phyloP scores from a whole-genome alignment of 2,329 filamentous ascomycete species.

The Meredithiella fracta region DNA sequence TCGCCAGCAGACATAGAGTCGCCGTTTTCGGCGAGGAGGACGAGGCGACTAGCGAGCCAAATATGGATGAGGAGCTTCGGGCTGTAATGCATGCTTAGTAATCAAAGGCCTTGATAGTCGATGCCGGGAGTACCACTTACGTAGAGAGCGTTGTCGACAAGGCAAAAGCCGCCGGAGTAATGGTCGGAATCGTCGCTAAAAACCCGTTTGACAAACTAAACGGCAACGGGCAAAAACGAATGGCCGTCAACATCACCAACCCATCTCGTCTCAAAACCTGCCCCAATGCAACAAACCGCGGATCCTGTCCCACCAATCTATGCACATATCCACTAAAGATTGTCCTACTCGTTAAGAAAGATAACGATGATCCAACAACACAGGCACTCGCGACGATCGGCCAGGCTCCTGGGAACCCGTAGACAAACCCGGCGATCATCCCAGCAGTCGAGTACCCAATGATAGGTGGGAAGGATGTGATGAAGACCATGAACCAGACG shows the following conservation, averaged over 20 bases:
- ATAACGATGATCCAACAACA: slow-evolving; percentile 57
- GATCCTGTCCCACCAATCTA: slow-evolving; percentile 63
- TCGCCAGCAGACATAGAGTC: slow-evolving; percentile 67
- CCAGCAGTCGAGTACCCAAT: slow-evolving; percentile 69
- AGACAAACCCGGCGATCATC: slow-evolving; percentile 38
- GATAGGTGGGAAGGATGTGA: slow-evolving; percentile 69
- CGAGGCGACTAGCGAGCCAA: slow-evolving; percentile 77
- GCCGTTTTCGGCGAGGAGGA: slow-evolving; percentile 64
- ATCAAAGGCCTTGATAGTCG: background rate
- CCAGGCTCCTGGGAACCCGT: slow-evolving; percentile 51
- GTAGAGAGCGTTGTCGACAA: slow-evolving; percentile 66
- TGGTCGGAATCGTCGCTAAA: slow-evolving; percentile 80
- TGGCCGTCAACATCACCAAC: slow-evolving; percentile 74
- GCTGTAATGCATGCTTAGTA: slow-evolving; percentile 21
- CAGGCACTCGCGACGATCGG: slow-evolving; percentile 66
- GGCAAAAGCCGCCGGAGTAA: slow-evolving; percentile 59
- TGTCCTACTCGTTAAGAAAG: slow-evolving; percentile 68
- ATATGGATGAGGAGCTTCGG: slow-evolving; percentile 85
- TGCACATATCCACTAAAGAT: slow-evolving; percentile 66
- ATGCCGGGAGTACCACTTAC: slow-evolving; percentile 20
- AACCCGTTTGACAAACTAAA: slow-evolving; percentile 91
- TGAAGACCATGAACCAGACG: slow-evolving; percentile 57
- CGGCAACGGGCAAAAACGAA: slow-evolving; percentile 79
- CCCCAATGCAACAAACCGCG: slow-evolving; percentile 72
- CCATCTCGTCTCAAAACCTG: slow-evolving; percentile 84